These are phyloP conservation scores for Aquilaria agallochum DNA, from an alignment of 441 rosid genomes.

Conservation along the genomic window DNA sequence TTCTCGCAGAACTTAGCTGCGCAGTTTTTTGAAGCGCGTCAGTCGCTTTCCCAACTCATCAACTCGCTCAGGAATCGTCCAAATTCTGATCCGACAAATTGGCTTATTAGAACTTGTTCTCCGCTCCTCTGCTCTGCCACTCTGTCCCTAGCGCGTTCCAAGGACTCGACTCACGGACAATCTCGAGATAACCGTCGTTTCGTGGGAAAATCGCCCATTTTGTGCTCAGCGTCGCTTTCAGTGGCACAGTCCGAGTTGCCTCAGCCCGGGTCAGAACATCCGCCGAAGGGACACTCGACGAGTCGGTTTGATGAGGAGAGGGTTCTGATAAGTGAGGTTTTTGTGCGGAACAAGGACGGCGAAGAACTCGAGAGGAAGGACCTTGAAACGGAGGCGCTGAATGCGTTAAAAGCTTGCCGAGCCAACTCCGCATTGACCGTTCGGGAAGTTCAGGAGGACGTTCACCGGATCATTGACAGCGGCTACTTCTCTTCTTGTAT, in stretches of 20 bases:
- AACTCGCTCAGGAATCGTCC: slow-evolving; percentile 33
- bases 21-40: slow-evolving; percentile 33
- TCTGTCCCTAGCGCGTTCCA: slow-evolving; percentile 26
- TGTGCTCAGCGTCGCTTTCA: slow-evolving; percentile 41
- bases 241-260: slow-evolving; percentile 22
- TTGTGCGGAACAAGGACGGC: slow-evolving; percentile 85
- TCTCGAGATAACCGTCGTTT: background rate
- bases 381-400: slow-evolving; percentile 75
- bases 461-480: slow-evolving; percentile 80
- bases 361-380: slow-evolving; percentile 93
- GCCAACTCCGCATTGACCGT: slow-evolving; percentile 82
- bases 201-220: slow-evolving; percentile 19
- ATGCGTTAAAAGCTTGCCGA: slow-evolving; percentile 72
- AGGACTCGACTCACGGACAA: slow-evolving; percentile 15
- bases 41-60: slow-evolving; percentile 32
- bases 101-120: slow-evolving; percentile 17
- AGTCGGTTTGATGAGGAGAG: slow-evolving; percentile 70
- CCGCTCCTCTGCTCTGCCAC: slow-evolving; percentile 48
- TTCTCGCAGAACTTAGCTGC: slow-evolving; percentile 29
- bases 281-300: slow-evolving; percentile 37
- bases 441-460: slow-evolving; percentile 88
- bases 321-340: slow-evolving; percentile 82
- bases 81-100: slow-evolving; percentile 13
- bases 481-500: slow-evolving; percentile 87
- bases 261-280: slow-evolving; percentile 31